These are phyloP conservation scores for Monosporozyma servazzii DNA, from an alignment of 805 yeast species.

Conservation along the genomic window DNA sequence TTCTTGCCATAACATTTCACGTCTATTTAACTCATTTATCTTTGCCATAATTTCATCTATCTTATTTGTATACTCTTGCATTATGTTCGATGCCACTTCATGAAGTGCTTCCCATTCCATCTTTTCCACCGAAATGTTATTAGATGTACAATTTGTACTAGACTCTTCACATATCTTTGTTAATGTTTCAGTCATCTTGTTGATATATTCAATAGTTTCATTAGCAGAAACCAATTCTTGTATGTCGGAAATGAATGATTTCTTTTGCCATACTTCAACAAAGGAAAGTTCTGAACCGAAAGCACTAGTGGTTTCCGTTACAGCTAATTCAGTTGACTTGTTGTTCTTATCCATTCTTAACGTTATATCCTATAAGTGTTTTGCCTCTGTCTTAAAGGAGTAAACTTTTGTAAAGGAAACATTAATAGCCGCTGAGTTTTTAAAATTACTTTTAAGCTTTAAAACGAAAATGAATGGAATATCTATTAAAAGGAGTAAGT, in stretches of 20 bases:
- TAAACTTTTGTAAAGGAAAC: neutral
- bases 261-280: constrained; percentile 14
- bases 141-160: neutral
- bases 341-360: neutral
- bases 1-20: constrained; percentile 28
- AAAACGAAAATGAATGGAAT: neutral
- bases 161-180: constrained; percentile 5
- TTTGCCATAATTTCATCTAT: constrained; percentile 18
- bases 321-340: neutral
- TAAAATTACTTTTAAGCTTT: neutral
- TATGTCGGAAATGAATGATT: constrained; percentile 8
- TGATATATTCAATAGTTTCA: neutral
- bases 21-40: constrained; percentile 18
- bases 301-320: neutral
- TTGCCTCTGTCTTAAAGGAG: neutral
- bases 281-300: neutral
- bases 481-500: neutral
- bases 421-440: neutral
- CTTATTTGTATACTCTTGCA: constrained; percentile 24
- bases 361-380: neutral
- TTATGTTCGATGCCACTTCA: constrained; percentile 22
- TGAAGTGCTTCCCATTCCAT: constrained; percentile 27
- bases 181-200: constrained; percentile 1
- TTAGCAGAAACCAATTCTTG: constrained; percentile 2
- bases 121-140: constrained; percentile 4